Conservation (phyloP, 2,329 filamentous ascomycete genomes). For the Mariannaea sp. region DNA sequence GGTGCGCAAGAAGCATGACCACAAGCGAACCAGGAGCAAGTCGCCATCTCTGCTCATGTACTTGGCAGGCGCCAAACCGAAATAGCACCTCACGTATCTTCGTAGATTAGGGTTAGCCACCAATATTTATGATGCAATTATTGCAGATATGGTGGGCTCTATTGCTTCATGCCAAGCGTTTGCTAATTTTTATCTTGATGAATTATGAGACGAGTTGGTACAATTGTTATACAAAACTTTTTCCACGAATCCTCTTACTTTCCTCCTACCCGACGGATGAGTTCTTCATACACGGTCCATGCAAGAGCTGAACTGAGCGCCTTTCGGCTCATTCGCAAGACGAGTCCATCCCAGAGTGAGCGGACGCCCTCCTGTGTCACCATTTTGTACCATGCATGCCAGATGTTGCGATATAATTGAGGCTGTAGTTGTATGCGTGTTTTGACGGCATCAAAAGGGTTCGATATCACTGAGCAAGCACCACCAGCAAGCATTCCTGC, state of each 20-base stretch:
- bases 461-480: constrained; percentile 85
- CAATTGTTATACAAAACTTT: constrained; percentile 32
- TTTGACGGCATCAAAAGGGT: constrained; percentile 96
- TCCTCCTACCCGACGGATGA: constrained; percentile 66
- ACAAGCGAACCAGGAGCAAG: constrained; percentile 61
- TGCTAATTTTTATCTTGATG: constrained; percentile 16
- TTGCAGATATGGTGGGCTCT: too few species aligned
- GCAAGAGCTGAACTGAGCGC: constrained; percentile 92
- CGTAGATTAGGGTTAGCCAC: too few species aligned
- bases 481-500: constrained; percentile 82
- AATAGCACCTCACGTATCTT: constrained; percentile 32
- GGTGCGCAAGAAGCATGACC: constrained; percentile 61
- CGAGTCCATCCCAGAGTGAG: constrained; percentile 84
- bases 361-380: constrained; percentile 77
- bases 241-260: constrained; percentile 15
- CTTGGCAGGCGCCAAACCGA: constrained; percentile 56
- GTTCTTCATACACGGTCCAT: constrained; percentile 96
- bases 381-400: constrained; percentile 78
- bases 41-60: constrained; percentile 63
- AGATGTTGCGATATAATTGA: constrained; percentile 78
- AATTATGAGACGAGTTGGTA: constrained; percentile 30
- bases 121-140: too few species aligned
- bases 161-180: constrained; percentile 10
- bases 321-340: constrained; percentile 86
- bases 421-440: constrained; percentile 93